A percentile compares a stretch with the other conserved stretches of the same genome.
Conservation (phyloP, 2,329 filamentous ascomycete species). For the Lachnellula subtilissima region DNA sequence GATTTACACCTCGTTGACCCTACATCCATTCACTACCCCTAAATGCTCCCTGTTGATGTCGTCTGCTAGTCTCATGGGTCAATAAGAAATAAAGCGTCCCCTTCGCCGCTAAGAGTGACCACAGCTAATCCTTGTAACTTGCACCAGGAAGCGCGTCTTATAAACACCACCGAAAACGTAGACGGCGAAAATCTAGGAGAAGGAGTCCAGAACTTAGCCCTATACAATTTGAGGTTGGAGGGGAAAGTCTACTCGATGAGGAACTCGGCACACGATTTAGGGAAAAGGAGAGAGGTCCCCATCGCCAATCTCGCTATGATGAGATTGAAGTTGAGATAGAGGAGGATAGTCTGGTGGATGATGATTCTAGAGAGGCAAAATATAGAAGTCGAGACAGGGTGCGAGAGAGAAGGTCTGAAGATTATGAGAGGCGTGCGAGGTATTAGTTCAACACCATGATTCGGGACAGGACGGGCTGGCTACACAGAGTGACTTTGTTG, state of each 20-base stretch:
- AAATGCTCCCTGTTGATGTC: background rate
- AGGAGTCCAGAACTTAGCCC: background rate
- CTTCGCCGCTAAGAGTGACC: background rate
- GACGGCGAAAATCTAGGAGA: background rate
- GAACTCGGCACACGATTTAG: background rate
- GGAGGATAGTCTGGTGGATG: background rate
- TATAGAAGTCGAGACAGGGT: background rate
- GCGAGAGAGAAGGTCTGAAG: background rate
- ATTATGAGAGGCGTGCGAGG: background rate
- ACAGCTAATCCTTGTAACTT: background rate
- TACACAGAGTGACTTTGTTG: background rate
- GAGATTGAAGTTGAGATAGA: background rate
- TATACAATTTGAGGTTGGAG: background rate
- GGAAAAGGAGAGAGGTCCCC: background rate
- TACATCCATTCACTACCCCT: background rate
- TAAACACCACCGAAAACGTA: background rate
- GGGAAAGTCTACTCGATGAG: background rate
- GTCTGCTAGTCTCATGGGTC: background rate
- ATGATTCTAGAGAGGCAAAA: background rate
- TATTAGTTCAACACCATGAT: background rate
- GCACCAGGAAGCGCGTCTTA: background rate
- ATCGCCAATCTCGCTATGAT: background rate
- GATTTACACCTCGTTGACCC: background rate
- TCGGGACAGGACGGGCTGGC: background rate
- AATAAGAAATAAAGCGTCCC: background rate